Base-by-base conservation (phyloP, 108 stramenopile species). In the Nitzschia sp. region DNA sequence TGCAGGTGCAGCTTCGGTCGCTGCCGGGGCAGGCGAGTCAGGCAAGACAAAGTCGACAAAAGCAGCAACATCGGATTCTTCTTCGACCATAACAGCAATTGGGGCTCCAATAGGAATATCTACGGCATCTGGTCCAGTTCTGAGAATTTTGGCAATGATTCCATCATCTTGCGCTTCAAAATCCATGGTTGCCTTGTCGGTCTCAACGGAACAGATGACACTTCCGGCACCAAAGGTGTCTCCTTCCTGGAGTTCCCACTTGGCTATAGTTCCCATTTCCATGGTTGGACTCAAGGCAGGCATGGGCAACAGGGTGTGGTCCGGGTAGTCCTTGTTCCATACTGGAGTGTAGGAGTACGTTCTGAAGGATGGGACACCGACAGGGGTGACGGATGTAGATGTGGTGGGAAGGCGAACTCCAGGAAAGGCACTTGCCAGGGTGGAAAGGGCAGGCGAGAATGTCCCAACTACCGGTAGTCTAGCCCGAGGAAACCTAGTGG, bases 131-230 rank as follows among this genome's bases (percentile, higher is more conserved):
- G 86, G 76, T 15, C 78, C 89, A 25, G 72, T 68, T 15, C 83
- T 85, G 53, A 99, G 81, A 58, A 97, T 92, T 78, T 96, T 98
- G 21, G 97, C 99, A 14, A 98, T 57, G 29, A 96, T 79, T 8
- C 96, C 96, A 53, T 98, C 97, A 72, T 99, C 99, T 69, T 97
- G 96, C 7, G 91, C 88, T 66, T 97, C 98, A 80, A 95, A 99
- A 50, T 96, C 91, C 22, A 99, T 95, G 8, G 96, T 97, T 29
- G 98, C 97, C 82, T 99, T 99, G 80, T 99, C 98, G 15, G 98
- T 99, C 74, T 99, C 96, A 14, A 99, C 81, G 19, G 93, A 93
- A 72, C 92, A 93, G 43, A 99, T 50, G n/a, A 91, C 80, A 50
- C 95, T 94, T 39, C 98, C 98, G 6, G 97, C 91, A 44, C 57